These are phyloP conservation scores for Bryoerythrophyllum caledonicum DNA, from an alignment of 225 moss, liverwort and hornwort species.

Conservation along the genomic window DNA sequence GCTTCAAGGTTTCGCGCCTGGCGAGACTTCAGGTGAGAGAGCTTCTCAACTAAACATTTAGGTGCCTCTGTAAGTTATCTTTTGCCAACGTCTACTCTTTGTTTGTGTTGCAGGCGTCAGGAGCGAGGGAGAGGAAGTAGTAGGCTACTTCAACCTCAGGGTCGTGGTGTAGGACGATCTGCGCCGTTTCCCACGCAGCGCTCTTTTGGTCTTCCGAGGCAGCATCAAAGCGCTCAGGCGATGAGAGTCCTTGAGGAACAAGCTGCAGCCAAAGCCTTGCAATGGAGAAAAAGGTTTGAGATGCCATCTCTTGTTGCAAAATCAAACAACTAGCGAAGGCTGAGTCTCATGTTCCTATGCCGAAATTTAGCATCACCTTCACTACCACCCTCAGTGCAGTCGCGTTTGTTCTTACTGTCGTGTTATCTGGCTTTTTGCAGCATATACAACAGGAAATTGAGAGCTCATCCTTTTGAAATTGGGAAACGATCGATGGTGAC, in stretches of 20 bases:
- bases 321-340: no score
- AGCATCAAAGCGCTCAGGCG: conserved; percentile 27
- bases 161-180: conserved; percentile 40
- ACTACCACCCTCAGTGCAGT: background rate
- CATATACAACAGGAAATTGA: conserved; percentile 46
- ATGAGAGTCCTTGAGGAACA: conserved; percentile 46
- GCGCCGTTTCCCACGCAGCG: conserved; percentile 55
- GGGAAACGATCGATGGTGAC: conserved; percentile 13
- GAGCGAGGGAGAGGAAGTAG: conserved; percentile 43
- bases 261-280: conserved; percentile 44
- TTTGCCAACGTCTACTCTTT: no score
- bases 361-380: no score
- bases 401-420: background rate
- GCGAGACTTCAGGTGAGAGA: conserved; percentile 35
- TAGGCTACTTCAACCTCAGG: conserved; percentile 24
- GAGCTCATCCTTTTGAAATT: conserved; percentile 39
- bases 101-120: conserved; percentile 22
- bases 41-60: no score
- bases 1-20: conserved; percentile 21
- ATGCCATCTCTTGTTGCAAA: background rate
- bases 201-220: conserved; percentile 41
- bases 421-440: conserved; percentile 33
- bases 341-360: no score
- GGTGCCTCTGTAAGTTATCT: no score
- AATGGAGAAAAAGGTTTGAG: conserved; percentile 46